Percentiles rank a stretch among this genome's conserved stretches.
Evolutionary conservation across 2,329 filamentous ascomycete species (phyloP).

Genomic region (Botrytis tulipae): DNA sequence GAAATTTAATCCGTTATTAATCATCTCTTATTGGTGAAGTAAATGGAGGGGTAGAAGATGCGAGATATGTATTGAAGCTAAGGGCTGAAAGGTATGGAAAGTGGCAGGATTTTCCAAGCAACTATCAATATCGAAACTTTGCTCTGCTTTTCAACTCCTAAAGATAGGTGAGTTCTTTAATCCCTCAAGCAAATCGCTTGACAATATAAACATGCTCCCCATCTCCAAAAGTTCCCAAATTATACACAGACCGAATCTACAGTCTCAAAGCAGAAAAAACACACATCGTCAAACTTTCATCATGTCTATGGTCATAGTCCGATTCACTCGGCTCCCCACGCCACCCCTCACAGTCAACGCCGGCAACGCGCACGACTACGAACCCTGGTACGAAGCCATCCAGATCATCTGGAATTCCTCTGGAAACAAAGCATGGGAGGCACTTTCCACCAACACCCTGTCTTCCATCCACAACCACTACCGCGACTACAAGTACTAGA

Average conservation of each 20-base stretch:
- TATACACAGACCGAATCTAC: not conserved
- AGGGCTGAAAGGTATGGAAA: not conserved
- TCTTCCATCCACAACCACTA: not conserved
- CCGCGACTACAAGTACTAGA: not conserved
- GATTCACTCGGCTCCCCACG: not conserved
- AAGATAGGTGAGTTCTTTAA: not conserved
- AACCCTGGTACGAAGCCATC: not conserved
- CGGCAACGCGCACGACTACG: not conserved
- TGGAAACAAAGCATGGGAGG: not conserved
- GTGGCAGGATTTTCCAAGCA: not conserved
- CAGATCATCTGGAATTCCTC: accelerated
- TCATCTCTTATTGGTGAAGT: not conserved
- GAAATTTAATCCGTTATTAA: not conserved
- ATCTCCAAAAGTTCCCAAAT: not conserved
- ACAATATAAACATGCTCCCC: not conserved
- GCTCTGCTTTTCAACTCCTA: not conserved
- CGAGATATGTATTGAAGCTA: not conserved
- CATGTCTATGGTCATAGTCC: slow-evolving; percentile 1
- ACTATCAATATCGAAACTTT: not conserved
- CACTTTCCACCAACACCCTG: not conserved
- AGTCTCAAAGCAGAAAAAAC: too few relatives aligned
- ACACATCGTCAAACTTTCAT: not conserved
- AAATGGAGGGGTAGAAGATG: not conserved
- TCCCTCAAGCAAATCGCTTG: not conserved
- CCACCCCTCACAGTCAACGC: not conserved